Conservation (phyloP, 2,329 filamentous ascomycete species). For the Aspergillus unguis region DNA sequence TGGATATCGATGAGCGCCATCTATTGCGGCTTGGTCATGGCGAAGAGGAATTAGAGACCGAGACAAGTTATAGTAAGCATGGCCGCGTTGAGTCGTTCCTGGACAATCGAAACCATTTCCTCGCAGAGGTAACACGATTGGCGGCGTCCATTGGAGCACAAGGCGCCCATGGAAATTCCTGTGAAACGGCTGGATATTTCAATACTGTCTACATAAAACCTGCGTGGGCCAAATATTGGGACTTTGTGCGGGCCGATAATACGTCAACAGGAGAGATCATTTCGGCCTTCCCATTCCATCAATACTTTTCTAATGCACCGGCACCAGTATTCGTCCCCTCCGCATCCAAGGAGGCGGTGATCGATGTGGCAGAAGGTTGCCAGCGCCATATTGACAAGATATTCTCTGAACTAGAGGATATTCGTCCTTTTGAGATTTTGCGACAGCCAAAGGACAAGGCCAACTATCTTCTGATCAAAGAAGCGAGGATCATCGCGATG, state of each 20-base stretch:
- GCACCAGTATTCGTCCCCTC: slow-evolving; percentile 75
- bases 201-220: slow-evolving; percentile 87
- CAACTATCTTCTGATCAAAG: slow-evolving; percentile 91
- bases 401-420: slow-evolving; percentile 88
- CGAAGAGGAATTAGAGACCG: slow-evolving; percentile 86
- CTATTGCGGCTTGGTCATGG: slow-evolving; percentile 88
- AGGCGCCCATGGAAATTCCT: slow-evolving; percentile 92
- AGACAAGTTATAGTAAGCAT: slow-evolving; percentile 86
- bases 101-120: slow-evolving; percentile 74
- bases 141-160: slow-evolving; percentile 81
- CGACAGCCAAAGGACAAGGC: slow-evolving; percentile 86
- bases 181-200: slow-evolving; percentile 96
- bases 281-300: slow-evolving; percentile 77
- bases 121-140: slow-evolving; percentile 80
- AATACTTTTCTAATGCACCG: slow-evolving; percentile 82
- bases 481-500: slow-evolving; percentile 98
- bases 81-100: slow-evolving; percentile 94
- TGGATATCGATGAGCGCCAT: slow-evolving; percentile 95
- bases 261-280: slow-evolving; percentile 61
- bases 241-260: slow-evolving; percentile 57
- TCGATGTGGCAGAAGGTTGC: slow-evolving; percentile 80
- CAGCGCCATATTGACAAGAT: slow-evolving; percentile 85
- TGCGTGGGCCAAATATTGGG: slow-evolving; percentile 81
- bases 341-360: slow-evolving; percentile 60
- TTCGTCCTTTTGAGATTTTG: slow-evolving; percentile 91